Conservation (phyloP, 495 filamentous ascomycete species). For the Xylaria acuta region DNA sequence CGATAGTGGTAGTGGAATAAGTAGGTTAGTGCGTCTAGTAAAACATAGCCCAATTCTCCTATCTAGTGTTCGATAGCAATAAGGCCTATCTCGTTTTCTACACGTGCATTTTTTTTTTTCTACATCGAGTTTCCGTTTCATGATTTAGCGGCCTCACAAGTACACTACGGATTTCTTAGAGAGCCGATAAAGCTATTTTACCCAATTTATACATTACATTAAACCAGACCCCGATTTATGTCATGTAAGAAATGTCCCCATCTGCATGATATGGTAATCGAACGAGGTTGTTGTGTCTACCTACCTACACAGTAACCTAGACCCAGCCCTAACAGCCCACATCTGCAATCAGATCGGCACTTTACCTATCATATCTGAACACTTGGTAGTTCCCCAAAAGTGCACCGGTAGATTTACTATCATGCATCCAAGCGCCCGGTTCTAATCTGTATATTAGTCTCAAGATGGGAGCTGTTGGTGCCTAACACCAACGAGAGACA, state of each 20-base stretch:
- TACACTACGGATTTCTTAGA: neutral
- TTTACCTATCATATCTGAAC: neutral
- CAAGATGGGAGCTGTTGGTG: slow-evolving; percentile 5
- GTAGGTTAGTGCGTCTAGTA: neutral
- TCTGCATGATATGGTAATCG: neutral
- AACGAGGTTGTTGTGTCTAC: neutral
- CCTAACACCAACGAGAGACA: slow-evolving; percentile 1
- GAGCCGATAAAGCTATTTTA: neutral
- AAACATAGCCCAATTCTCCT: slow-evolving; percentile 3
- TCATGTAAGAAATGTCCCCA: neutral
- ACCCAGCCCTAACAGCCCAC: slow-evolving; percentile 25
- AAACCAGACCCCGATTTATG: neutral
- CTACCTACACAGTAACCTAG: no score
- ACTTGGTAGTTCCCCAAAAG: neutral
- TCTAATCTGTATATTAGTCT: slow-evolving; percentile 4
- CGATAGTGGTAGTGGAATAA: neutral
- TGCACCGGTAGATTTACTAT: neutral
- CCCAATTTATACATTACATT: neutral
- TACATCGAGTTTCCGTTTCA: neutral
- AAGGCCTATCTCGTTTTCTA: neutral
- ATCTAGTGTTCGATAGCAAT: neutral
- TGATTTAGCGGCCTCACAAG: neutral
- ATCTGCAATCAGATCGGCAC: neutral
- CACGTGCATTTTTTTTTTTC: neutral
- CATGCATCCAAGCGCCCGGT: neutral